phyloP scores from a whole-genome alignment of 1,139 yeast species.

The Hemisphaericaspora subhashii region DNA sequence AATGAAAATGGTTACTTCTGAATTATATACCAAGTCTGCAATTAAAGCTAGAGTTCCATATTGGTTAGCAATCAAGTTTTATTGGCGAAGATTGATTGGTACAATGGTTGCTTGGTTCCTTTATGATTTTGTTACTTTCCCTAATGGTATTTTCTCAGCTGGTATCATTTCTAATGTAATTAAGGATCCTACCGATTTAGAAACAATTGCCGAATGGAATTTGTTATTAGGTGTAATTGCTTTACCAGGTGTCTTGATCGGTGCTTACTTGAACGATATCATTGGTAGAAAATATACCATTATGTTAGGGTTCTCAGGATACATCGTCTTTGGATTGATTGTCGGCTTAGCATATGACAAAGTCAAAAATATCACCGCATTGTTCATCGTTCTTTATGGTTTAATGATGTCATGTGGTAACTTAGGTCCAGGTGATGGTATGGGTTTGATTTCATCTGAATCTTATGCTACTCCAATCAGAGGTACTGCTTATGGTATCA shows the following conservation, averaged over 20 bases:
- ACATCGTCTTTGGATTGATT: slow-evolving; percentile 48
- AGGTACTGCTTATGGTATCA: slow-evolving; percentile 58
- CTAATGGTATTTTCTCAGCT: slow-evolving; percentile 51
- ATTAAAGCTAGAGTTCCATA: slow-evolving; percentile 47
- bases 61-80: slow-evolving; percentile 44
- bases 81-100: slow-evolving; percentile 48
- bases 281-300: slow-evolving; percentile 49
- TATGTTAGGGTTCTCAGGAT: slow-evolving; percentile 46
- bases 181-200: slow-evolving; percentile 28
- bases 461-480: slow-evolving; percentile 73
- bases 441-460: slow-evolving; percentile 70
- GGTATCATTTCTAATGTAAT: slow-evolving; percentile 44
- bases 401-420: slow-evolving; percentile 56
- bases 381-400: slow-evolving; percentile 49
- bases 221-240: slow-evolving; percentile 44
- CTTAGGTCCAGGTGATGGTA: slow-evolving; percentile 74
- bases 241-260: slow-evolving; percentile 48
- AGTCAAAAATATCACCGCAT: slow-evolving; percentile 39
- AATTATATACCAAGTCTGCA: slow-evolving; percentile 46
- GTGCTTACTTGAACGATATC: slow-evolving; percentile 41
- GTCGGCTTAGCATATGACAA: slow-evolving; percentile 48
- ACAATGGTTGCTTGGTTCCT: slow-evolving; percentile 51
- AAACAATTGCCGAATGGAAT: slow-evolving; percentile 50
- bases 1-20: slow-evolving; percentile 67
- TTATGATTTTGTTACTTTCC: slow-evolving; percentile 53